A percentile compares a stretch with the other conserved stretches of the same genome.
Evolutionary conservation across 371 early-diverging fungal genomes (phyloP).

Genomic region (Mucor saturninus): DNA sequence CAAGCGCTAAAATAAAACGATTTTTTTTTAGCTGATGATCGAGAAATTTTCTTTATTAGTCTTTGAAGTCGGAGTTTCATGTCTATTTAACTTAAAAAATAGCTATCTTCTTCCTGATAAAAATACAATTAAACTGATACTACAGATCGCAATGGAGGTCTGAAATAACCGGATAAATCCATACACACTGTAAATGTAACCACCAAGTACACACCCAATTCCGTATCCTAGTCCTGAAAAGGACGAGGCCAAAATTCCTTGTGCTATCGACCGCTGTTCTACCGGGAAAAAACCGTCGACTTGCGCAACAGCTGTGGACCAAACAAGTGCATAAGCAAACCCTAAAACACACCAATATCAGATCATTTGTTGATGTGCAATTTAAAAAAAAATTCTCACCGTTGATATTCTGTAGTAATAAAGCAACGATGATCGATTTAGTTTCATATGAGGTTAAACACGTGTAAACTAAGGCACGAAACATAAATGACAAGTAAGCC

Average conservation of each 20-base stretch:
- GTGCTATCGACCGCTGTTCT: slow-evolving; percentile 43
- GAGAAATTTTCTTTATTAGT: slow-evolving; percentile 8
- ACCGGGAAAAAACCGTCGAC: slow-evolving; percentile 46
- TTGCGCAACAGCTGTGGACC: slow-evolving; percentile 47
- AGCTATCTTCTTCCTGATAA: slow-evolving; percentile 15
- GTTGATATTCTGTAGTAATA: slow-evolving; percentile 35
- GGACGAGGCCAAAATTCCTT: slow-evolving; percentile 44
- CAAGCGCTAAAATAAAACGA: background rate
- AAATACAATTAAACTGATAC: slow-evolving; percentile 35
- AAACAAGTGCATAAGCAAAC: slow-evolving; percentile 32
- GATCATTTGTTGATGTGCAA: slow-evolving; percentile 12
- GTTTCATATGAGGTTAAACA: slow-evolving; percentile 26
- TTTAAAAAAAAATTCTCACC: slow-evolving; percentile 23
- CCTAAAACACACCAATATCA: slow-evolving; percentile 5
- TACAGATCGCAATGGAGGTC: slow-evolving; percentile 22
- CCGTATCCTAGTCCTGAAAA: slow-evolving; percentile 45
- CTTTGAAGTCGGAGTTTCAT: background rate
- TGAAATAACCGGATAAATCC: slow-evolving; percentile 36
- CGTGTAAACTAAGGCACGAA: slow-evolving; percentile 37
- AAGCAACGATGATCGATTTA: slow-evolving; percentile 30
- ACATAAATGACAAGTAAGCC: slow-evolving; percentile 33
- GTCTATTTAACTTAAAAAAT: background rate
- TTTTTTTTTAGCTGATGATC: background rate
- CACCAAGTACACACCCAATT: slow-evolving; percentile 40
- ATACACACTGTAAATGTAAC: slow-evolving; percentile 30